Conservation (phyloP, 192 early-diverging fungal genomes). For the Coemansia furcata region DNA sequence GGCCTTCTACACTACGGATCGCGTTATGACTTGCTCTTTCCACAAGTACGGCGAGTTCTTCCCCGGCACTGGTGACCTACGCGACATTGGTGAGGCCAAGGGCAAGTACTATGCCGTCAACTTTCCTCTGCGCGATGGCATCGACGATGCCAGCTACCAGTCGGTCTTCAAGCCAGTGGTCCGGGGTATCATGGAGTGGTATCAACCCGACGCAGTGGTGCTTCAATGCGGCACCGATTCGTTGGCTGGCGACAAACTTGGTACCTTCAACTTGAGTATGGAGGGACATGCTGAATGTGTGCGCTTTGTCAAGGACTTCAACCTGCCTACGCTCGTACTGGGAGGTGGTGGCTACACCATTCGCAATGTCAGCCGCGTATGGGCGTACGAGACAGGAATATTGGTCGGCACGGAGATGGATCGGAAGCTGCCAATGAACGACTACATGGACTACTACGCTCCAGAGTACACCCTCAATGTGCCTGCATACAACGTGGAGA, state of each 20-base stretch:
- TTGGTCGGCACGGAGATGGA: constrained; percentile 71
- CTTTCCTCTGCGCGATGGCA: constrained; percentile 91
- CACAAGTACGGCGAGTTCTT: constrained; percentile 99
- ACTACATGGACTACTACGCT: constrained; percentile 92
- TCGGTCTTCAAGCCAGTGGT: constrained; percentile 88
- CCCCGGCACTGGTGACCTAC: constrained; percentile 94
- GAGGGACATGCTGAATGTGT: constrained; percentile 93
- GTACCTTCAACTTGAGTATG: constrained; percentile 93
- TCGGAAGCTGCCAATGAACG: constrained; percentile 79
- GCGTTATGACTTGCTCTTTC: constrained; percentile 98
- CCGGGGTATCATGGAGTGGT: constrained; percentile 87
- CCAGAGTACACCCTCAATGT: constrained; percentile 89
- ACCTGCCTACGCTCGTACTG: constrained; percentile 86
- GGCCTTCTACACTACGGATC: constrained; percentile 98
- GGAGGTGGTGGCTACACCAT: constrained; percentile 99
- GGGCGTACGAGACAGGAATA: constrained; percentile 93
- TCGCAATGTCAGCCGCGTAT: constrained; percentile 88
- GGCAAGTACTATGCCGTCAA: constrained; percentile 96
- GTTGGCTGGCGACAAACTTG: constrained; percentile 87
- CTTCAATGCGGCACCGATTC: constrained; percentile 98
- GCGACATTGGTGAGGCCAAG: constrained; percentile 87
- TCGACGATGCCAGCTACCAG: constrained; percentile 88
- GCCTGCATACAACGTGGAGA: constrained; percentile 81
- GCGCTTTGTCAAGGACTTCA: constrained; percentile 85
- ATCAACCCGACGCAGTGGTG: constrained; percentile 86